These are phyloP conservation scores for Termitomyces sp. DNA, from an alignment of 768 basidiomycete species.

Conservation along the genomic window DNA sequence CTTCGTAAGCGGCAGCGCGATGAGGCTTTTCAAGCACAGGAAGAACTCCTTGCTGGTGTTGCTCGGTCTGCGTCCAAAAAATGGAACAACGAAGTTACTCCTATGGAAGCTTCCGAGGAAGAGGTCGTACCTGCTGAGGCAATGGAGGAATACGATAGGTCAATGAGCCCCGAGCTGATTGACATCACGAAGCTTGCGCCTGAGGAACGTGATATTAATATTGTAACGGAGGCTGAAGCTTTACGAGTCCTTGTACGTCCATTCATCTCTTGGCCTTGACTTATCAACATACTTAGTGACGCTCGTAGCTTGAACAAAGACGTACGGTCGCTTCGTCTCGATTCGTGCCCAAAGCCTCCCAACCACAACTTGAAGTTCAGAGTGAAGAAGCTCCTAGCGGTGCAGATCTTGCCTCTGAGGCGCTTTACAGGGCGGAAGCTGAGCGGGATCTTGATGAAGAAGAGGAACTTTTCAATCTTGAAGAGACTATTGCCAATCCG, in stretches of 20 bases:
- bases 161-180: constrained; percentile 80
- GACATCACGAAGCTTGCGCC: constrained; percentile 63
- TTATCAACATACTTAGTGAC: constrained; percentile 3
- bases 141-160: constrained; percentile 74
- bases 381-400: constrained; percentile 53
- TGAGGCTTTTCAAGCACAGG: constrained; percentile 90
- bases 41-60: constrained; percentile 81
- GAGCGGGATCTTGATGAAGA: constrained; percentile 93
- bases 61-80: constrained; percentile 47
- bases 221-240: constrained; percentile 66
- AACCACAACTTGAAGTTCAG: constrained; percentile 51
- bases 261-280: neutral
- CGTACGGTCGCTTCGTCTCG: constrained; percentile 77
- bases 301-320: constrained; percentile 66
- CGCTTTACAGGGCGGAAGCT: constrained; percentile 85
- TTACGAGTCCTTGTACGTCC: constrained; percentile 53
- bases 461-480: constrained; percentile 91
- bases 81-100: constrained; percentile 28
- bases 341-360: constrained; percentile 76
- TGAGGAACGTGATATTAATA: constrained; percentile 80
- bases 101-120: constrained; percentile 25
- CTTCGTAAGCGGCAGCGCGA: constrained; percentile 94
- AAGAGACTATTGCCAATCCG: constrained; percentile 80
- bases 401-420: constrained; percentile 82
- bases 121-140: constrained; percentile 45